These are phyloP conservation scores for Teratosphaeria zuluensis DNA, from an alignment of 2,329 filamentous ascomycete genomes.

Conservation along the genomic window DNA sequence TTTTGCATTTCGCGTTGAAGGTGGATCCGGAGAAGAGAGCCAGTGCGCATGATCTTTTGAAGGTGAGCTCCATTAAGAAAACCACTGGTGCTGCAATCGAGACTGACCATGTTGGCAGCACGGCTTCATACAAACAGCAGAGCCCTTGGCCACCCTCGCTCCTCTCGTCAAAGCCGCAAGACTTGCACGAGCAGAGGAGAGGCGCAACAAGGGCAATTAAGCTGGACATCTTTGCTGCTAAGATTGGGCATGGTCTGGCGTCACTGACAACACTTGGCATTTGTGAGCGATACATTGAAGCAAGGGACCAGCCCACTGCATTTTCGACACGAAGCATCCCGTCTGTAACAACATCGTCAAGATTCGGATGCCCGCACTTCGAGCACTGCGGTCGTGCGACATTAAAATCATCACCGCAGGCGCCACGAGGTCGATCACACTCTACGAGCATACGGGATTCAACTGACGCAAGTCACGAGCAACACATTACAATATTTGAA, in stretches of 20 bases:
- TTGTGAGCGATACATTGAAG: neutral
- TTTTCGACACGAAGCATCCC: neutral
- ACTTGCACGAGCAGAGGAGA: conserved; percentile 73
- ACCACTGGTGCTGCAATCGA: conserved; percentile 7
- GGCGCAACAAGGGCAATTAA: conserved; percentile 37
- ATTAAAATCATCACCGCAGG: neutral
- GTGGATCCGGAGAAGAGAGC: conserved; percentile 96
- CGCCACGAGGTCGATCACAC: neutral
- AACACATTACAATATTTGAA: neutral
- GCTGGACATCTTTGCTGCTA: neutral
- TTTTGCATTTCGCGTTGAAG: conserved; percentile 84
- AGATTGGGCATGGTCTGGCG: neutral
- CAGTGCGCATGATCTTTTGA: conserved; percentile 83
- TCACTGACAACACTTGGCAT: neutral
- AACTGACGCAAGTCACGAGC: neutral
- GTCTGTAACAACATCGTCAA: neutral
- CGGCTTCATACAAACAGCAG: conserved; percentile 43
- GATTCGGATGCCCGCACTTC: neutral
- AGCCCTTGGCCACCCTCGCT: conserved; percentile 58
- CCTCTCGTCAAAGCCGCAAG: conserved; percentile 80
- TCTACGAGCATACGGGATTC: neutral
- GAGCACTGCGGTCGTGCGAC: neutral
- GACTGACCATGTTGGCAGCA: conserved; percentile 20
- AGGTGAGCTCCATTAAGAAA: conserved; percentile 51
- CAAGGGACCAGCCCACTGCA: neutral